These are phyloP conservation scores for Circinella umbellata DNA, from an alignment of 371 early-diverging fungal species.

Conservation along the genomic window DNA sequence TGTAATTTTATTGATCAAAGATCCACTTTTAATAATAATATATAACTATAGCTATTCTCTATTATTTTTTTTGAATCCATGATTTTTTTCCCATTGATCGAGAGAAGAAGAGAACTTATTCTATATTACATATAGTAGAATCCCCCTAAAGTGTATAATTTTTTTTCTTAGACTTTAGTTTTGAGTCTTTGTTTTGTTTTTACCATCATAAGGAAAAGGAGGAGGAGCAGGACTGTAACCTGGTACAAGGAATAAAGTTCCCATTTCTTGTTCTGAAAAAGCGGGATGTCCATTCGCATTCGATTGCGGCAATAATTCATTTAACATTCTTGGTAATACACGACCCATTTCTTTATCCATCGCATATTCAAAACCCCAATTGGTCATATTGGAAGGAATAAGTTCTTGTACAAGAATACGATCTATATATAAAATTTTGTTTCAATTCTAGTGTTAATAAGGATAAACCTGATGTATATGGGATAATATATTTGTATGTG, in stretches of 20 bases:
- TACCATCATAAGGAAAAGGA: no score
- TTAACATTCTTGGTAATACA: constrained; percentile 23
- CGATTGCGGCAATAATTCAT: constrained; percentile 15
- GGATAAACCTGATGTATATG: no score
- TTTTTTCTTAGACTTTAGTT: not conserved
- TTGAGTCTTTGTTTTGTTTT: not conserved
- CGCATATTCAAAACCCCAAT: constrained; percentile 34
- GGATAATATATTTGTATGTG: no score
- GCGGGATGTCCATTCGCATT: constrained; percentile 20
- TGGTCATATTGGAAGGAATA: constrained; percentile 31
- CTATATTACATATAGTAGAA: no score
- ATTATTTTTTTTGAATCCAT: no score
- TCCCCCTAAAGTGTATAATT: no score
- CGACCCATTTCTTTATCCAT: constrained; percentile 19
- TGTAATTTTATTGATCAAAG: no score
- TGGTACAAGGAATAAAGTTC: constrained; percentile 18
- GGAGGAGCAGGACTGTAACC: not conserved
- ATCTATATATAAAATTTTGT: constrained; percentile 14
- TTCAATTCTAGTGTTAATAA: no score
- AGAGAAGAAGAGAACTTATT: no score
- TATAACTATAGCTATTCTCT: no score
- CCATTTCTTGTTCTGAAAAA: constrained; percentile 22
- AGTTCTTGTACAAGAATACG: constrained; percentile 29
- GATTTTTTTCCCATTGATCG: no score
- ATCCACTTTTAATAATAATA: no score